Percentiles rank a stretch among this genome's conserved stretches.
These are phyloP conservation scores for Inga oerstediana DNA, from an alignment of 306 rosid species.

Conservation along the genomic window DNA sequence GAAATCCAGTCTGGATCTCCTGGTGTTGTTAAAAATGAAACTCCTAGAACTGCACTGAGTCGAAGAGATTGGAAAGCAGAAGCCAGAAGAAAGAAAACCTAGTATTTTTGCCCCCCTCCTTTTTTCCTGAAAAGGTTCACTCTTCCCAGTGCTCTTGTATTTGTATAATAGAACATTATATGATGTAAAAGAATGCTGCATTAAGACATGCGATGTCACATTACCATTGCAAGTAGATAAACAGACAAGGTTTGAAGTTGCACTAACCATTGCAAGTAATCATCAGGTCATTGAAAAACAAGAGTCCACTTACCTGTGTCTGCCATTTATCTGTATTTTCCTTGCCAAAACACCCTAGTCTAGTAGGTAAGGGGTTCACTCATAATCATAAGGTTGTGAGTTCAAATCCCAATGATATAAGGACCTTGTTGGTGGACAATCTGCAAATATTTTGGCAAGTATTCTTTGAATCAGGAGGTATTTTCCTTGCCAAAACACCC, in stretches of 20 bases:
- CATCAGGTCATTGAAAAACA: not conserved
- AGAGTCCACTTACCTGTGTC: not conserved
- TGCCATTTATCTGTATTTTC: not conserved
- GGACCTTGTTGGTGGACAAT: too few species aligned
- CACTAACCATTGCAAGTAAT: not conserved
- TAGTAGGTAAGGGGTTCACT: too few species aligned
- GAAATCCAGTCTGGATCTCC: conserved; percentile 42
- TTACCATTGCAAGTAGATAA: not conserved
- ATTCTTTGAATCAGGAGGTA: too few species aligned
- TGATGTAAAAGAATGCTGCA: conserved; percentile 32
- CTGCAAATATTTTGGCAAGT: too few species aligned
- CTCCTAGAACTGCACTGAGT: conserved; percentile 44
- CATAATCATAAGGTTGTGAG: too few species aligned
- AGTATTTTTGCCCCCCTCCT: conserved; percentile 26
- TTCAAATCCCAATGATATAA: too few species aligned
- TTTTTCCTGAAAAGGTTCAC: not conserved
- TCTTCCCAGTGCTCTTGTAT: conserved; percentile 21
- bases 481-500: not conserved
- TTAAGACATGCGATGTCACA: conserved; percentile 3
- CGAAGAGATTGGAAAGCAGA: conserved; percentile 95
- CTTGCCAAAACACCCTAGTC: not conserved
- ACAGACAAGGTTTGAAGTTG: not conserved
- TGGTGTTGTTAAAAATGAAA: conserved; percentile 34
- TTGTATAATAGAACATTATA: conserved; percentile 32
- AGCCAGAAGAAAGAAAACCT: conserved; percentile 76